A percentile compares a stretch with the other conserved stretches of the same genome.
These are phyloP conservation scores for Ceratobasidium sp. DNA, from an alignment of 1,284 basidiomycete species.

Conservation along the genomic window DNA sequence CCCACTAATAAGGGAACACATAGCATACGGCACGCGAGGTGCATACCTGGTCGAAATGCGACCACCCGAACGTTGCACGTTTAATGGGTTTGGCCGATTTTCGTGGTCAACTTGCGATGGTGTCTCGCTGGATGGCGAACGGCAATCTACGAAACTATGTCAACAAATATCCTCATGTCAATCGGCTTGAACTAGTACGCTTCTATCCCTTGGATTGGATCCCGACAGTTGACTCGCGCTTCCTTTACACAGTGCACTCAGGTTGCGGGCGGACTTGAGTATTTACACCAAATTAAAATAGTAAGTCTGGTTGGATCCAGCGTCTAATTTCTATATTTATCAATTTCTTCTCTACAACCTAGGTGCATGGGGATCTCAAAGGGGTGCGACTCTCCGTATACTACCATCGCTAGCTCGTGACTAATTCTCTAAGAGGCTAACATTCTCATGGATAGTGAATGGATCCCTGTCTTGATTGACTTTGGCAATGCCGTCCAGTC, in stretches of 20 bases:
- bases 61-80: background rate
- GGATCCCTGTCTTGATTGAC: background rate
- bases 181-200: background rate
- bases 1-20: background rate
- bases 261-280: background rate
- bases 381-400: background rate
- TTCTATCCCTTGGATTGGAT: background rate
- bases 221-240: no score
- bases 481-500: conserved; percentile 7
- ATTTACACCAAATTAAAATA: background rate
- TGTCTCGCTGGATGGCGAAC: conserved; percentile 12
- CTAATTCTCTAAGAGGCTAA: background rate
- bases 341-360: background rate
- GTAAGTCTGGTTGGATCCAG: background rate
- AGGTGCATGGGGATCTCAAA: conserved; percentile 25
- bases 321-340: background rate
- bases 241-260: background rate
- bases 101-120: conserved; percentile 6
- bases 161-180: background rate
- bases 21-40: conserved; percentile 14
- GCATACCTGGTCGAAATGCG: conserved; percentile 2
- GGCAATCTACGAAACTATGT: background rate
- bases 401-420: background rate
- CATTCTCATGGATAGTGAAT: background rate
- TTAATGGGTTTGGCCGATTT: conserved; percentile 12